Percentiles rank a stretch among this genome's conserved stretches.
phyloP scores from a whole-genome alignment of 176 grass and related monocot species.

The Musa beccarii region DNA sequence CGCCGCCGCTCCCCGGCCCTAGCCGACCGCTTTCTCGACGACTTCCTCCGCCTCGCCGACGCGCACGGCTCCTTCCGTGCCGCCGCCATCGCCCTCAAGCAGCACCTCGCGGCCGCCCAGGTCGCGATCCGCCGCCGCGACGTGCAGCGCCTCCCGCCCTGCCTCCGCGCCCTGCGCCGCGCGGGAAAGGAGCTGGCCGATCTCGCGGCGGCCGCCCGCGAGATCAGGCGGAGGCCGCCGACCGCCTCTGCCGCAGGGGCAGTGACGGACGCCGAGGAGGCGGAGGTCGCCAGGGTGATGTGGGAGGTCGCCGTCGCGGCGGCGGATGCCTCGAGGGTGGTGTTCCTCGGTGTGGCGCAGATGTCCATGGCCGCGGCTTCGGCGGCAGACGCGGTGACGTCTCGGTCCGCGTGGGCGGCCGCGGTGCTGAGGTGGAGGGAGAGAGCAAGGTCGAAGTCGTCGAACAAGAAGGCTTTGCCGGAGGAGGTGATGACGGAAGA shows the following conservation, averaged over 20 bases:
- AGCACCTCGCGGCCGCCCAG: constrained; percentile 27
- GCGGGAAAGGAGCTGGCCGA: constrained; percentile 32
- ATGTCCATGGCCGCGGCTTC: constrained; percentile 14
- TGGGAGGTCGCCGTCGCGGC: constrained; percentile 37
- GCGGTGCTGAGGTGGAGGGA: background rate
- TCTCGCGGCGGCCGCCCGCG: constrained; percentile 26
- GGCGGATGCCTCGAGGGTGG: constrained; percentile 27
- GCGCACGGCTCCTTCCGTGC: constrained; percentile 42
- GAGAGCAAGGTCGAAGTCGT: background rate
- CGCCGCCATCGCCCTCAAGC: constrained; percentile 15
- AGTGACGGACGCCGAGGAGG: background rate
- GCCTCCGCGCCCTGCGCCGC: constrained; percentile 16
- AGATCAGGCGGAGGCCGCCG: background rate
- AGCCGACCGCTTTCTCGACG: constrained; percentile 23
- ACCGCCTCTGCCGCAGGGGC: background rate
- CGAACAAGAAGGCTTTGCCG: background rate
- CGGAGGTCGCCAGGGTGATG: constrained; percentile 36
- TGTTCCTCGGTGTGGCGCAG: constrained; percentile 33
- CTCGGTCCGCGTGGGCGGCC: constrained; percentile 17
- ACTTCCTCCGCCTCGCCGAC: constrained; percentile 10
- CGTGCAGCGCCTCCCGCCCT: constrained; percentile 17
- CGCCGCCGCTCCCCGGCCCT: background rate
- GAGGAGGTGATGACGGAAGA: background rate
- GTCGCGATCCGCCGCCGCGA: constrained; percentile 43
- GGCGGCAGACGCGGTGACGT: background rate